Evolutionary conservation across 371 early-diverging fungal species (phyloP).

Genomic region (Mucor indicus): DNA sequence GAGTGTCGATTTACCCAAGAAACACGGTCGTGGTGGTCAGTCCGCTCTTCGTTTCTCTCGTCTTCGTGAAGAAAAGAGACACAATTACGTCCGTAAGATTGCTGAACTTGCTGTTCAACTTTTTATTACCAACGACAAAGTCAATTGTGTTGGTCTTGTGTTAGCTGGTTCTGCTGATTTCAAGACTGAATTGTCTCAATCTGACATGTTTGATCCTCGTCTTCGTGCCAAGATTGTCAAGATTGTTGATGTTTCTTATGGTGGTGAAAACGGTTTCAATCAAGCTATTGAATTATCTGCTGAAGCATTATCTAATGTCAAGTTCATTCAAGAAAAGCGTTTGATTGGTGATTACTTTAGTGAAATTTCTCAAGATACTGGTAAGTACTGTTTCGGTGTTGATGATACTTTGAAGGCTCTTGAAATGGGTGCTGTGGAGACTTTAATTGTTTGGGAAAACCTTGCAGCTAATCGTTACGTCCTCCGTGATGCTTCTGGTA

Average conservation of each 20-base stretch:
- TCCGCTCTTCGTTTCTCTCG: conserved; percentile 99
- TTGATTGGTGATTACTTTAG: conserved; percentile 96
- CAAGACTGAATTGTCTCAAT: conserved; percentile 93
- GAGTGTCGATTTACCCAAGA: conserved; percentile 98
- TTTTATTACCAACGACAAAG: conserved; percentile 37
- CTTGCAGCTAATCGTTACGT: conserved; percentile 77
- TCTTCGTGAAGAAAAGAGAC: conserved; percentile 98
- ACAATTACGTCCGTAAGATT: conserved; percentile 98
- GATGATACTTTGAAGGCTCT: conserved; percentile 97
- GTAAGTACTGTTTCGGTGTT: conserved; percentile 96
- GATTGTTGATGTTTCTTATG: conserved; percentile 97
- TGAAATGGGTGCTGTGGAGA: conserved; percentile 97
- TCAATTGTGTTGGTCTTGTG: conserved; percentile 91
- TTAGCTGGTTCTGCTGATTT: conserved; percentile 98
- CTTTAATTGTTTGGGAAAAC: conserved; percentile 97
- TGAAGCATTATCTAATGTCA: conserved; percentile 97
- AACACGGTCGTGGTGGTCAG: conserved; percentile 99
- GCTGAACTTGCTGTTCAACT: conserved; percentile 91
- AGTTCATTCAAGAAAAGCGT: conserved; percentile 99
- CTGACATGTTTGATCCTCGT: conserved; percentile 94
- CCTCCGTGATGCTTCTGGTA: conserved; percentile 74
- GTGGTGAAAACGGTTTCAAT: conserved; percentile 99
- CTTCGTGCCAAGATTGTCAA: conserved; percentile 89
- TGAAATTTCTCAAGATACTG: conserved; percentile 96
- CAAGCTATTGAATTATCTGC: conserved; percentile 96